Evolutionary conservation across 352 stramenopile genomes (phyloP).

Genomic region (Pythium angustatum): DNA sequence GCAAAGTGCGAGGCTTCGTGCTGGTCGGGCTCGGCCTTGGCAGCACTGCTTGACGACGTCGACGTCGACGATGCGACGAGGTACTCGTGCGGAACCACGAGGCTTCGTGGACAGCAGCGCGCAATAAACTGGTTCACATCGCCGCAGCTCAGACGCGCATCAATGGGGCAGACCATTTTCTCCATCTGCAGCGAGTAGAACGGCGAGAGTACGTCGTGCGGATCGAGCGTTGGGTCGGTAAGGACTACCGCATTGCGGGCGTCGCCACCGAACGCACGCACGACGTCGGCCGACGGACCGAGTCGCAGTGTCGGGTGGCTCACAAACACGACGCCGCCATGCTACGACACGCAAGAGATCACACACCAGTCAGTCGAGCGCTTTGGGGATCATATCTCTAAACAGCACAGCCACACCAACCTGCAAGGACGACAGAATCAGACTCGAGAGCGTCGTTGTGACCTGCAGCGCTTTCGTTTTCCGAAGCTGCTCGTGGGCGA

Average conservation of each 20-base stretch:
- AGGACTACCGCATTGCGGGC: slow-evolving; percentile 69
- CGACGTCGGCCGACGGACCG: slow-evolving; percentile 48
- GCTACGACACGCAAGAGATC: slow-evolving; percentile 28
- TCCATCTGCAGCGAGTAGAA: slow-evolving; percentile 70
- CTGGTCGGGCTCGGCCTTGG: slow-evolving; percentile 29
- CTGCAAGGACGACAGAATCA: slow-evolving; percentile 55
- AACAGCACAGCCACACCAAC: too few relatives aligned
- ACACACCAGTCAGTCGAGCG: not conserved
- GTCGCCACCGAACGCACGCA: slow-evolving; percentile 60
- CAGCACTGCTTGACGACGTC: slow-evolving; percentile 13
- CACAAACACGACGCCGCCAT: slow-evolving; percentile 76
- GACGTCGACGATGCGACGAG: slow-evolving; percentile 20
- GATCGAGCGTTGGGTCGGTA: slow-evolving; percentile 68
- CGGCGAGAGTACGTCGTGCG: slow-evolving; percentile 46
- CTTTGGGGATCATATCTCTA: not conserved
- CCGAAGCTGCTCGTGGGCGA: slow-evolving; percentile 57
- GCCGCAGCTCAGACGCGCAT: slow-evolving; percentile 76
- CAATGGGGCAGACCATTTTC: slow-evolving; percentile 77
- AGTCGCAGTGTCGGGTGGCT: slow-evolving; percentile 68
- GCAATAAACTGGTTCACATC: slow-evolving; percentile 87
- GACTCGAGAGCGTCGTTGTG: slow-evolving; percentile 41
- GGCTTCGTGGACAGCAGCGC: slow-evolving; percentile 64
- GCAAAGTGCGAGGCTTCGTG: slow-evolving; percentile 64
- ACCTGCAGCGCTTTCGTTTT: slow-evolving; percentile 57
- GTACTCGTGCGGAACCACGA: slow-evolving; percentile 73